Evolutionary conservation across 257 asterid species (phyloP).

Genomic region (Solanum bulbocastanum): DNA sequence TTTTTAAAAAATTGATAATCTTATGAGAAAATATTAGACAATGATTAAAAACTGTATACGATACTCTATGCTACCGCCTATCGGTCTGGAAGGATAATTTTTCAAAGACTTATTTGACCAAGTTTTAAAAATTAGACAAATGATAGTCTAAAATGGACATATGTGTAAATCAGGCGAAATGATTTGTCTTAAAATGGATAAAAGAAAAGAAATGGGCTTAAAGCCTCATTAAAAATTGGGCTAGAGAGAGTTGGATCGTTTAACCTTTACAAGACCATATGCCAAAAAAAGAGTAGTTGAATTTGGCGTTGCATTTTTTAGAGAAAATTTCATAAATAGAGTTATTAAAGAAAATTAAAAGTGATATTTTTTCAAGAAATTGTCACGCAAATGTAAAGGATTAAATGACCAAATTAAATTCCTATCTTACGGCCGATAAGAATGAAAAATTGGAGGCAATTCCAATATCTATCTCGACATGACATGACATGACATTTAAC

Average conservation of each 20-base stretch:
- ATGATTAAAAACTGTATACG: not conserved
- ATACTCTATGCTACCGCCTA: not conserved
- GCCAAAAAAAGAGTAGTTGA: not conserved
- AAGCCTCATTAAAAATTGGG: not conserved
- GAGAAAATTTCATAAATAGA: not conserved
- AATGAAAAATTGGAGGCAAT: not conserved
- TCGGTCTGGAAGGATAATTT: not conserved
- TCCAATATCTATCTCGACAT: not conserved
- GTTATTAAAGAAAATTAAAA: not conserved
- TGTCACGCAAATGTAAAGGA: not conserved
- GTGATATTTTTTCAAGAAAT: not conserved
- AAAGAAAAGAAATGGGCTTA: not conserved
- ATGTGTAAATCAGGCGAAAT: not conserved
- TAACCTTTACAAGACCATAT: not conserved
- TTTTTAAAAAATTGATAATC: not conserved
- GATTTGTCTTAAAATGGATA: not conserved
- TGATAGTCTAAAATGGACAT: not conserved
- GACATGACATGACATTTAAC: not conserved
- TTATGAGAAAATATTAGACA: no score
- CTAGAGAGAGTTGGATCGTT: not conserved
- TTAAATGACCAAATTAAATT: not conserved
- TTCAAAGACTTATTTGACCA: not conserved
- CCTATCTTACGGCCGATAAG: not conserved
- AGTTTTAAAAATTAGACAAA: not conserved
- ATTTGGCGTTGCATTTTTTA: not conserved